A percentile compares a stretch with the other conserved stretches of the same genome.
phyloP scores from a whole-genome alignment of 1,284 basidiomycete species.

The Lentinula novae-zelandiae region DNA sequence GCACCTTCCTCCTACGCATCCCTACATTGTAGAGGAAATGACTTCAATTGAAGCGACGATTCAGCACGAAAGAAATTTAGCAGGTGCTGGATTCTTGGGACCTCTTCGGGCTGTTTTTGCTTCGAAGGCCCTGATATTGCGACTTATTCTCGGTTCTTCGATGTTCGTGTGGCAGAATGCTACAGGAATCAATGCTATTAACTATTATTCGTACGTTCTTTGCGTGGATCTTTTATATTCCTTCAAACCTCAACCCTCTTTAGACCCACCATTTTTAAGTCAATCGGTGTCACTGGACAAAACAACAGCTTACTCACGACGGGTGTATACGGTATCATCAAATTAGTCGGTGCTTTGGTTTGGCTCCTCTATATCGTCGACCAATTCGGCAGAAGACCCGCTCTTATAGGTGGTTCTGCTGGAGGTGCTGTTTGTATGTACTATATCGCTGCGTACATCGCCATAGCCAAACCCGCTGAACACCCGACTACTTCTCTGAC shows the following conservation, averaged over 20 bases:
- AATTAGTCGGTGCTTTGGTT: conserved; percentile 25
- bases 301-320: conserved; percentile 39
- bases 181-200: conserved; percentile 38
- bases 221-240: background rate
- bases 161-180: conserved; percentile 34
- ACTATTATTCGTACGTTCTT: conserved; percentile 34
- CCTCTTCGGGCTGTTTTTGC: conserved; percentile 27
- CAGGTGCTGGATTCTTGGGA: conserved; percentile 29
- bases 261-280: conserved; percentile 35
- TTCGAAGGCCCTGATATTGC: conserved; percentile 22
- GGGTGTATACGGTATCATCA: conserved; percentile 35
- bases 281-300: conserved; percentile 37
- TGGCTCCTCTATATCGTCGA: conserved; percentile 20
- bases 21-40: conserved; percentile 36
- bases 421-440: conserved; percentile 40
- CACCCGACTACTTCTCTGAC: conserved; percentile 20
- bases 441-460: conserved; percentile 34
- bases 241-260: background rate
- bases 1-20: conserved; percentile 31
- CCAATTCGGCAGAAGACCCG: conserved; percentile 31
- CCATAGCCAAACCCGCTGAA: conserved; percentile 25
- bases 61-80: conserved; percentile 26
- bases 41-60: conserved; percentile 26
- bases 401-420: conserved; percentile 38
- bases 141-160: conserved; percentile 22